Percentiles rank a stretch among this genome's conserved stretches.
These are phyloP conservation scores for Flammula alnicola DNA, from an alignment of 1,284 basidiomycete species.

Conservation along the genomic window DNA sequence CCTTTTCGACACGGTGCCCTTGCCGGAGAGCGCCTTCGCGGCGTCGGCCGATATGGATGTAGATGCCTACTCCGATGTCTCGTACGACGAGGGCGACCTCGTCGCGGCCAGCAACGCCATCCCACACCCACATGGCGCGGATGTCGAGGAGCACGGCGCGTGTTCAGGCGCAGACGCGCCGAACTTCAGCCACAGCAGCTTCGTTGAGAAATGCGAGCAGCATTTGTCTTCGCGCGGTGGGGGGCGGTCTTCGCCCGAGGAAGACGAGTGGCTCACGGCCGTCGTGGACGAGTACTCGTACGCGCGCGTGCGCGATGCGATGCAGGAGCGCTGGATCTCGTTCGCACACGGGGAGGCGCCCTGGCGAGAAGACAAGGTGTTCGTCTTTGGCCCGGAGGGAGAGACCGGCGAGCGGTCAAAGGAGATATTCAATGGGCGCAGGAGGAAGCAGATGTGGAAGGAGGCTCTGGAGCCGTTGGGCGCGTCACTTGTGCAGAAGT, in stretches of 20 bases:
- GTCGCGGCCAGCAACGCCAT: background rate
- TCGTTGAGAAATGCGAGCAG: slow-evolving; percentile 20
- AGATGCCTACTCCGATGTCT: slow-evolving; percentile 21
- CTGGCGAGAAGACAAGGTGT: slow-evolving; percentile 66
- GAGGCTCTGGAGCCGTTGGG: slow-evolving; percentile 70
- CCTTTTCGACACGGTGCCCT: slow-evolving; percentile 73
- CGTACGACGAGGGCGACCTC: slow-evolving; percentile 28
- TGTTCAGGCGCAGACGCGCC: background rate
- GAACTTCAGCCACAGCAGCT: slow-evolving; percentile 8
- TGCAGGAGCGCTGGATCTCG: slow-evolving; percentile 74
- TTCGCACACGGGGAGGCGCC: slow-evolving; percentile 74
- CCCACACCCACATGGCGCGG: background rate
- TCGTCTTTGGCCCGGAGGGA: slow-evolving; percentile 76
- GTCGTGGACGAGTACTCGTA: slow-evolving; percentile 69
- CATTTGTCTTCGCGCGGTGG: background rate
- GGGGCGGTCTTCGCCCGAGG: slow-evolving; percentile 6
- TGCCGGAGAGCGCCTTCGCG: slow-evolving; percentile 40
- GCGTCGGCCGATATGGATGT: slow-evolving; percentile 30
- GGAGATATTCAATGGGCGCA: slow-evolving; percentile 56
- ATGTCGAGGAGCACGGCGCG: background rate
- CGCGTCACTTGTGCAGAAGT: slow-evolving; percentile 65
- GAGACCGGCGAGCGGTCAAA: slow-evolving; percentile 65
- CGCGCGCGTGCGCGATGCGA: slow-evolving; percentile 62
- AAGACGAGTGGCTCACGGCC: slow-evolving; percentile 52
- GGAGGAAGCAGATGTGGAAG: slow-evolving; percentile 58